A percentile compares a stretch with the other conserved stretches of the same genome.
phyloP scores from a whole-genome alignment of 2,329 filamentous ascomycete species.

The Xylariaceae sp. region DNA sequence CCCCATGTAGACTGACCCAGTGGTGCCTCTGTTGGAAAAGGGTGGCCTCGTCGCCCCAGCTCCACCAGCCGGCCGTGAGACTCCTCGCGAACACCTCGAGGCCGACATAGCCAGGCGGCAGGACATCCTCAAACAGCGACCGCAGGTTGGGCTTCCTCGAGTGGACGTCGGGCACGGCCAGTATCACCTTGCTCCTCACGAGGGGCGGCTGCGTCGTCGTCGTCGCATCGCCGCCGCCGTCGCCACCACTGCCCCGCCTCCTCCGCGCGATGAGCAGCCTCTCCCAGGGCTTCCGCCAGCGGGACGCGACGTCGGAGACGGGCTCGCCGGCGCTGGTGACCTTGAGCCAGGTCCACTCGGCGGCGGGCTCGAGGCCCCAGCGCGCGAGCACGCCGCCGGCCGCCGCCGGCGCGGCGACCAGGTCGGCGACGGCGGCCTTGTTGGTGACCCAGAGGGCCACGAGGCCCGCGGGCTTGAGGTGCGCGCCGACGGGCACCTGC shows the following conservation, averaged over 20 bases:
- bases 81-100: constrained; percentile 74
- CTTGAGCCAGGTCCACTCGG: constrained; percentile 78
- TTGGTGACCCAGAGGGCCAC: constrained; percentile 76
- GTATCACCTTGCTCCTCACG: constrained; percentile 59
- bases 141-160: constrained; percentile 71
- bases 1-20: constrained; percentile 40
- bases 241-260: too few relatives aligned
- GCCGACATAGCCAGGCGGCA: constrained; percentile 44
- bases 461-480: constrained; percentile 46
- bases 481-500: constrained; percentile 47
- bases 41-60: constrained; percentile 68
- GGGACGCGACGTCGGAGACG: constrained; percentile 49
- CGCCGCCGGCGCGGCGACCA: constrained; percentile 44
- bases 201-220: too few relatives aligned
- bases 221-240: constrained; percentile 23
- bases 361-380: constrained; percentile 58
- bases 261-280: constrained; percentile 55
- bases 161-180: constrained; percentile 68
- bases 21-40: constrained; percentile 56
- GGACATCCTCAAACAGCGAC: constrained; percentile 46
- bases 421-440: constrained; percentile 49
- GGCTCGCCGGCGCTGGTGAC: constrained; percentile 58
- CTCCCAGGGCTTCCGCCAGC: constrained; percentile 72
- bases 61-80: constrained; percentile 68
- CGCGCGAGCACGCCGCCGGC: constrained; percentile 55